Evolutionary conservation across 768 basidiomycete genomes (phyloP), one percentile per base, ranked within the genome.

Genomic region (Sarcodon sp.): DNA sequence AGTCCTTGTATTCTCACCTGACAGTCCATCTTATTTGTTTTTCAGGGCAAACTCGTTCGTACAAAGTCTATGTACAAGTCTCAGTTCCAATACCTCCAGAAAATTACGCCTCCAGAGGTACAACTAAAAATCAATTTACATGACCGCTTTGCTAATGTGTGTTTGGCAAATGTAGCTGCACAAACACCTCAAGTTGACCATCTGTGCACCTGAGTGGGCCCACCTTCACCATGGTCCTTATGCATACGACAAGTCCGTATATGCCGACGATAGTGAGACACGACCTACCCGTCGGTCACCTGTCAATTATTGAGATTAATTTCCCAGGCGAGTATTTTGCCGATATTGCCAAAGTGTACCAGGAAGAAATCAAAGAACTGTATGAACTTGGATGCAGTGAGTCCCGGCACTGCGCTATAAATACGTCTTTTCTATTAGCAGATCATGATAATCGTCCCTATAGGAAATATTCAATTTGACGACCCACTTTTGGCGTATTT

Each of bases 121-220:
- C 8, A 55, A 53, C 46, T 9, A 16, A 15, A 43, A 15, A 43
- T 36, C 18, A 43, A 47, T 21, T 27, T 18, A 15, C 15, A 50
- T 18, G 33, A 31, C 39, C 16, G 11, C 7, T 43, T 32, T 16
- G 18, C 16, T 18, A 43, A 32, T 50, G 35, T 32, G 6, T n/a
- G n/a, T n/a, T 50, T 34, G 15, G 43, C 21, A 43, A 27, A 4
- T 35, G 16, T 46, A 79, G 75, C 80, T 84, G 55, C 75, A 82
- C 50, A 71, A 71, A 56, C 68, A 71, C 56, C 72, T 87, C 61
- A 87, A 89, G 60, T 56, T 87, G 50, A 86, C 80, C 11, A 66
- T 84, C 61, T 80, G 77, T 50, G 76, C 82, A 0, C 84, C 83
- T 3, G 77, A 78, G 34, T 83, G 81, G 79, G 80, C 76, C 60